Base-by-base conservation (phyloP, 805 yeast species). In the Wickerhamomyces bisporus region DNA sequence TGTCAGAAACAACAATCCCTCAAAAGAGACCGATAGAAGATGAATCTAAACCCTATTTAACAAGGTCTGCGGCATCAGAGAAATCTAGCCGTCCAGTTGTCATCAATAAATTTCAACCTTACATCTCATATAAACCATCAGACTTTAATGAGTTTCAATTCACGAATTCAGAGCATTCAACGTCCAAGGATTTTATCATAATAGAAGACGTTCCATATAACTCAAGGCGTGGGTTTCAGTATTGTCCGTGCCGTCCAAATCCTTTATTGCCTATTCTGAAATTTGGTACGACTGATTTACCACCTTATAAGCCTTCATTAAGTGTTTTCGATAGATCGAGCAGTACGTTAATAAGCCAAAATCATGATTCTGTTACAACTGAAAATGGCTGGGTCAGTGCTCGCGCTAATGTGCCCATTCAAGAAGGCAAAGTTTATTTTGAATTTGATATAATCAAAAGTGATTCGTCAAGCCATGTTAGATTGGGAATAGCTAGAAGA, bases 131-230 rank as follows among this genome's bases (percentile, higher is more conserved):
- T 31, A 46, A 42, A 30, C 42, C 51, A 3, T 32, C 34, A 3
- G 57, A 52, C 32, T 55, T 52, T 35, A 37, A 43, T 6, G 32
- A 29, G n/a, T 47, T 50, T 30, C 26, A 38, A 9, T 43, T 48
- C 4, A 26, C 39, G 11, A 16, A 28, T 1, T 8, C 32, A 3
- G 44, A 35, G 10, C 27, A 16, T 7, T 16, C 49, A 4, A 10
- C 21, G 1, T 14, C 35, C 4, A 38, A 47, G 6, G 50, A 42
- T 5, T 71, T 76, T 48, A 68, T 53, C 47, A 58, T 63, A 25
- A 66, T 72, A 18, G 94, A 85, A n/a, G 96, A 88, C 39, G 75
- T 79, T 36, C 96, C 97, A 0, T 66, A 73, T 48, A 87, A 87
- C 55, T 45, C 52, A 4, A 75, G 77, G 48, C 63, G 93, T 36